These are phyloP conservation scores for Aphanoascus verrucosus DNA, from an alignment of 2,329 filamentous ascomycete species.

Conservation along the genomic window DNA sequence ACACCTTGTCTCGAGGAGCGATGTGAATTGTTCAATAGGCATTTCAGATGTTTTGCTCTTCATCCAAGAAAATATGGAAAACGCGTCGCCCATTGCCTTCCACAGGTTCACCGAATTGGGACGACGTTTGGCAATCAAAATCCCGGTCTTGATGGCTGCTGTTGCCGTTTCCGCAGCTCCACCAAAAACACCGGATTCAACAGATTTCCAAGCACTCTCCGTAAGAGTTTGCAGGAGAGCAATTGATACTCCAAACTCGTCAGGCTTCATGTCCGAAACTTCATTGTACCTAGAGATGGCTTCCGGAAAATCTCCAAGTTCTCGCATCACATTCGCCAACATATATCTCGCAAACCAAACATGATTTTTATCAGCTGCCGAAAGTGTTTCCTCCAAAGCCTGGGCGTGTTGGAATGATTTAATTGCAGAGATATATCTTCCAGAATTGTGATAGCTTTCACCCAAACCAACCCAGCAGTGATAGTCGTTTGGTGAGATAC, in stretches of 20 bases:
- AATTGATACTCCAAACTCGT: slow-evolving; percentile 77
- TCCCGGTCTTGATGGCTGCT: slow-evolving; percentile 58
- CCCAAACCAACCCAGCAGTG: slow-evolving; percentile 93
- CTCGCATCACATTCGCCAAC: slow-evolving; percentile 86
- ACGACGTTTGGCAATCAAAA: slow-evolving; percentile 49
- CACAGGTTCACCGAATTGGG: slow-evolving; percentile 81
- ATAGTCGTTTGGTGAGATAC: slow-evolving; percentile 76
- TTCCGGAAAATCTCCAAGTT: slow-evolving; percentile 79
- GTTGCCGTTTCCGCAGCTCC: slow-evolving; percentile 62
- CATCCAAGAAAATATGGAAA: slow-evolving; percentile 68
- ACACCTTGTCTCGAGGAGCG: slow-evolving; percentile 48
- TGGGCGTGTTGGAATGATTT: slow-evolving; percentile 83
- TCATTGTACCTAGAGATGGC: slow-evolving; percentile 65
- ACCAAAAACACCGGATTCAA: slow-evolving; percentile 78
- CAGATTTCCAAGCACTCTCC: slow-evolving; percentile 64
- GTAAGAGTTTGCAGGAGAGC: slow-evolving; percentile 80
- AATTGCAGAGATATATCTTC: slow-evolving; percentile 83
- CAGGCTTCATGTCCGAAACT: slow-evolving; percentile 56
- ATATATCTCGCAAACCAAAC: slow-evolving; percentile 96
- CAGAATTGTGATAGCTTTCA: slow-evolving; percentile 94
- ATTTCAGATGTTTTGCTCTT: slow-evolving; percentile 56
- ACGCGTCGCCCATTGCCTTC: slow-evolving; percentile 85
- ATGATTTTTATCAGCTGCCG: slow-evolving; percentile 50
- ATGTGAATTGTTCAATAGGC: slow-evolving; percentile 46
- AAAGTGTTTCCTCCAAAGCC: slow-evolving; percentile 53